Evolutionary conservation across 2,329 filamentous ascomycete genomes (phyloP).

Genomic region (Waltergamsia citrina): DNA sequence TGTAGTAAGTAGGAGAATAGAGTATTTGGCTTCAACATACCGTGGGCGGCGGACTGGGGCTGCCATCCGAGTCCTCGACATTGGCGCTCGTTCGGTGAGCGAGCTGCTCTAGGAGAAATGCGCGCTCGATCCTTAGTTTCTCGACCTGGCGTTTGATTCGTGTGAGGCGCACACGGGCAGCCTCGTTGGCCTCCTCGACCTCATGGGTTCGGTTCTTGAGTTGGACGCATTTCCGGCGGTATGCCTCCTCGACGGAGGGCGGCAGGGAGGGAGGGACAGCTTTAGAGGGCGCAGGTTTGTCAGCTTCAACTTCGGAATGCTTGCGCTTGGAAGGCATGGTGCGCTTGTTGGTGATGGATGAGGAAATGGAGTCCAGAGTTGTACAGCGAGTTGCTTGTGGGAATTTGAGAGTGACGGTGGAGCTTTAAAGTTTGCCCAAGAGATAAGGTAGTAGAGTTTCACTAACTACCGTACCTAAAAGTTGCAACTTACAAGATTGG

Average conservation of each 20-base stretch:
- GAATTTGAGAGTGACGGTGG: not conserved
- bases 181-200: conserved; percentile 85
- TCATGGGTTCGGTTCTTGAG: conserved; percentile 86
- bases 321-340: conserved; percentile 26
- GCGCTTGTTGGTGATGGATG: conserved; percentile 2
- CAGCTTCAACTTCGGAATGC: conserved; percentile 23
- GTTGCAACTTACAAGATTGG: conserved; percentile 14
- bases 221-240: conserved; percentile 92
- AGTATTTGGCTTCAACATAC: conserved; percentile 43
- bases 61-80: conserved; percentile 70
- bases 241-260: conserved; percentile 90
- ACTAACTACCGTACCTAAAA: not conserved
- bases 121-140: conserved; percentile 82
- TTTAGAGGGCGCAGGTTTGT: conserved; percentile 18
- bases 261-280: conserved; percentile 55
- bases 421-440: not conserved
- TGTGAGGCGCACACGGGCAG: conserved; percentile 66
- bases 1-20: conserved; percentile 6
- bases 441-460: not conserved
- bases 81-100: conserved; percentile 65
- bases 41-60: conserved; percentile 70
- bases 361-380: conserved; percentile 1
- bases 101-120: conserved; percentile 64
- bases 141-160: conserved; percentile 79
- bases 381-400: not conserved